A percentile compares a stretch with the other conserved stretches of the same genome.
phyloP scores from a whole-genome alignment of 1,284 basidiomycete genomes.

The Macrocystidia cucumis region DNA sequence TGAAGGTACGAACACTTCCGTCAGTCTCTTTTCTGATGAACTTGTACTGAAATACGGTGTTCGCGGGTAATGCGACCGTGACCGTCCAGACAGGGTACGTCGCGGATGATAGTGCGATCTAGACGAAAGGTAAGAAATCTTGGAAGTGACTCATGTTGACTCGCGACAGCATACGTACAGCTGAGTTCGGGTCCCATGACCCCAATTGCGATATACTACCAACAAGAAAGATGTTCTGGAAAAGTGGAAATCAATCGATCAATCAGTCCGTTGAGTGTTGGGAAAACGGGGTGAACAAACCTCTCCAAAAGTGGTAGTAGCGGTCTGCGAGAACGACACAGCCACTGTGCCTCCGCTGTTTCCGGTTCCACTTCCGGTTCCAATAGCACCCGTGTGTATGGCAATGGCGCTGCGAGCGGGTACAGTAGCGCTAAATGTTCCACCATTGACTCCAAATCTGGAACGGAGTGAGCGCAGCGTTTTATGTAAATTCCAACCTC shows the following conservation, averaged over 20 bases:
- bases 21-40: conserved; percentile 50
- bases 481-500: conserved; percentile 1
- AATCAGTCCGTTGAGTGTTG: too few species aligned
- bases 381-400: conserved; percentile 40
- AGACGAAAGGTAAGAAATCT: not conserved
- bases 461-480: not conserved
- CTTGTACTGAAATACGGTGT: conserved; percentile 49
- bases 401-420: conserved; percentile 49
- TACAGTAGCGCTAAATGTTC: conserved; percentile 45
- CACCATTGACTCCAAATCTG: conserved; percentile 45
- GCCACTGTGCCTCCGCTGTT: conserved; percentile 20
- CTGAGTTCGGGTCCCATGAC: conserved; percentile 36
- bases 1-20: conserved; percentile 36
- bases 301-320: conserved; percentile 49
- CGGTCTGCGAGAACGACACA: conserved; percentile 45
- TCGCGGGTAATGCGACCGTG: conserved; percentile 38
- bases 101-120: conserved; percentile 48
- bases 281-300: conserved; percentile 18
- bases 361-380: conserved; percentile 10
- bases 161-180: conserved; percentile 25
- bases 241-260: not conserved
- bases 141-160: not conserved
- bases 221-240: conserved; percentile 50
- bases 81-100: conserved; percentile 51
- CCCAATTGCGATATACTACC: conserved; percentile 50